Evolutionary conservation across 495 filamentous ascomycete genomes (phyloP).

Genomic region (Daldinia caldariorum): DNA sequence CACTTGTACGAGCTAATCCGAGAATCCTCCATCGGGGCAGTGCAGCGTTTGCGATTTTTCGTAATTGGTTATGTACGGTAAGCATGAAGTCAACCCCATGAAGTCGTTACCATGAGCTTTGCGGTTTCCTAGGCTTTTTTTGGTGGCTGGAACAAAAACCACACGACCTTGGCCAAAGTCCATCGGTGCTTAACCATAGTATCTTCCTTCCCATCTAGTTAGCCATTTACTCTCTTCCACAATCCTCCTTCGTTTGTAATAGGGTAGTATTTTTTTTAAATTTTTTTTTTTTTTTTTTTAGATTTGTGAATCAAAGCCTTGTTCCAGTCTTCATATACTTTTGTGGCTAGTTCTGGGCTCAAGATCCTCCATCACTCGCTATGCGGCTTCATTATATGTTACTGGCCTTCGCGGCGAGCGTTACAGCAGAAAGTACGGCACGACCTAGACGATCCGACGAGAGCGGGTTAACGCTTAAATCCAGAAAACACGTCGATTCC

Average conservation of each 20-base stretch:
- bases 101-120: constrained; percentile 15
- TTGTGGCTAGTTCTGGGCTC: constrained; percentile 12
- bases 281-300: too few relatives aligned
- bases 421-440: constrained; percentile 15
- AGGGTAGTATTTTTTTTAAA: background rate
- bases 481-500: constrained; percentile 9
- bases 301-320: constrained; percentile 15
- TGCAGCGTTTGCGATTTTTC: constrained; percentile 17
- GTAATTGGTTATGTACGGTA: constrained; percentile 32
- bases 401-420: constrained; percentile 28
- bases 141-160: constrained; percentile 37
- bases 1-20: constrained; percentile 25
- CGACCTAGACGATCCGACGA: constrained; percentile 3
- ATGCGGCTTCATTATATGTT: constrained; percentile 33
- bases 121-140: constrained; percentile 15
- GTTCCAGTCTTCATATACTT: constrained; percentile 2
- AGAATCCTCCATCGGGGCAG: constrained; percentile 33
- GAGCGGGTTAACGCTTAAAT: constrained; percentile 3
- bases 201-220: constrained; percentile 1
- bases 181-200: background rate
- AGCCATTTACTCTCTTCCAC: constrained; percentile 1
- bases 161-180: constrained; percentile 27
- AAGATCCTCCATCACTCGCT: constrained; percentile 5
- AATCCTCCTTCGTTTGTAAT: constrained; percentile 1
- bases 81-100: constrained; percentile 10